Base-by-base conservation (phyloP, 148 eudicot genomes). In the Pharnaceum exiguum region DNA sequence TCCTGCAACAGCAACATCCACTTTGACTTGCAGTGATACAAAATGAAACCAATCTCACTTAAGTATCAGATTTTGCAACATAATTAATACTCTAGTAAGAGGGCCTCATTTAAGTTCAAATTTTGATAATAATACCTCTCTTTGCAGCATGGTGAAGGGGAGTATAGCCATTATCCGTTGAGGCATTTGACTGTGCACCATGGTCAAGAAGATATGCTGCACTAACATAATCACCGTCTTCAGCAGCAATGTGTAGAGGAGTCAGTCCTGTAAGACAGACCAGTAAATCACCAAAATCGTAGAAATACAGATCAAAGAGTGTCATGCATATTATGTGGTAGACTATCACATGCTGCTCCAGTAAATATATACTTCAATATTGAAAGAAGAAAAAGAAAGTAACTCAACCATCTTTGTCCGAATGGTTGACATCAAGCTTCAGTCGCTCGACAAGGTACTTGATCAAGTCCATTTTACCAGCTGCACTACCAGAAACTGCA, bases 181-280 rank as follows among this genome's bases (percentile, higher is more conserved):
- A 9, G 10, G 48, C 50, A 35, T 35, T 60, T 24, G 46, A 40
- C 35, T 60, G 22, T 35, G 65, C 65, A 19, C 33, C 45, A 1
- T 60, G 65, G 17, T 60, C 65, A 24, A 60, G 44, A 28, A 60
- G 55, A 60, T 47, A 60, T 25, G 65, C 54, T n/a, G 44, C n/a
- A 15, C 31, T 60, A 35, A 3, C 33, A 60, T 33, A 60, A 37
- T 60, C 55, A 32, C 43, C 65, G 21, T 33, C 45, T 33, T 35
- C 15, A 48, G 45, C 10, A 17, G 55, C 47, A 16, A n/a, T 22
- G 36, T 33, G 22, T 18, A 60, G 35, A 21, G 64, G 64, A 32
- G 64, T 60, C 26, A 32, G 32, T 15, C 64, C 64, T 60, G 52
- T n/a, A 47, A 60, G 24, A 58, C 22, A 12, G 28, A 2, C 51